Evolutionary conservation across 805 yeast genomes (phyloP).

Genomic region (Candida stauntonica): DNA sequence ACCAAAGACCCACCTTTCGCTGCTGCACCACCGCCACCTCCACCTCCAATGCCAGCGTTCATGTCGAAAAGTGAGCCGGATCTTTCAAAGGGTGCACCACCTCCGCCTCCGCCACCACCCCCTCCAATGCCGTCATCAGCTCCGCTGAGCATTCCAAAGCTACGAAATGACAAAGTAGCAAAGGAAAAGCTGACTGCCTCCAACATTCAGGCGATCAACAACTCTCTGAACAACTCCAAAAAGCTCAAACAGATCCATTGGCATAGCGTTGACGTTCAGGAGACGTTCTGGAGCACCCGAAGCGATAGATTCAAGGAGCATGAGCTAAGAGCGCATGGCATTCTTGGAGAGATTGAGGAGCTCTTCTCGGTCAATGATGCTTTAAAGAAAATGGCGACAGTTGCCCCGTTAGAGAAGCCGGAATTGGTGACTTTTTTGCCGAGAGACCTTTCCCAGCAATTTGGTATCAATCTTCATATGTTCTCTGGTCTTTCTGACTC

Average conservation of each 20-base stretch:
- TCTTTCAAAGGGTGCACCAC: constrained; percentile 3
- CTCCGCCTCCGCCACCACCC: constrained; percentile 27
- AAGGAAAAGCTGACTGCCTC: constrained; percentile 1
- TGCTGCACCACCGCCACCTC: constrained; percentile 5
- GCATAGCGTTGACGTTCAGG: constrained; percentile 77
- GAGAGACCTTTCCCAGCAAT: constrained; percentile 87
- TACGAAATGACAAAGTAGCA: neutral
- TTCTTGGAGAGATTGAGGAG: constrained; percentile 76
- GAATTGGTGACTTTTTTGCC: constrained; percentile 60
- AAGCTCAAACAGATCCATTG: constrained; percentile 94
- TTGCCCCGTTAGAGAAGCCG: constrained; percentile 11
- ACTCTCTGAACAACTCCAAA: constrained; percentile 30
- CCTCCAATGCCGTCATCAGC: constrained; percentile 26
- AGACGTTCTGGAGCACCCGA: constrained; percentile 80
- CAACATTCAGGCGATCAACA: constrained; percentile 8
- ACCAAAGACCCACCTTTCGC: neutral
- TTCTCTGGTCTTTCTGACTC: constrained; percentile 59
- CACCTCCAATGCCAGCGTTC: constrained; percentile 8
- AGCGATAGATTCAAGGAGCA: constrained; percentile 53
- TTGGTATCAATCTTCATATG: constrained; percentile 88
- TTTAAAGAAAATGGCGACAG: constrained; percentile 31
- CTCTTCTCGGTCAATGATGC: constrained; percentile 81
- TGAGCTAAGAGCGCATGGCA: constrained; percentile 68
- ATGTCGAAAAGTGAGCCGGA: constrained; percentile 5
- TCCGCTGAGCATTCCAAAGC: constrained; percentile 23